Evolutionary conservation across 2,329 filamentous ascomycete species (phyloP), one percentile per base, ranked within the genome.

Genomic region (Lasiodiplodia sp.): DNA sequence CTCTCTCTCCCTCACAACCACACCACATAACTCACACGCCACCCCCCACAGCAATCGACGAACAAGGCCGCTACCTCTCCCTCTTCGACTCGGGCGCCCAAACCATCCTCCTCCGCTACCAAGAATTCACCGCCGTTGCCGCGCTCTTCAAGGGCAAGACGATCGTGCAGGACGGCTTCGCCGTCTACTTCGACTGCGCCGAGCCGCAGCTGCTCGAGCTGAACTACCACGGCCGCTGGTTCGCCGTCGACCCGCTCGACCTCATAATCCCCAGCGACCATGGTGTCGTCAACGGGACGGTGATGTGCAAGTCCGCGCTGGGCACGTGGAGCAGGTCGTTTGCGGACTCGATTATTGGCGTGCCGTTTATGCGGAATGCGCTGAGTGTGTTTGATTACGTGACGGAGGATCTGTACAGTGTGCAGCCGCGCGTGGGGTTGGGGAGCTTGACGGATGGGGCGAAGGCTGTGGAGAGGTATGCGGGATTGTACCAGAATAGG

Each of bases 201-300:
- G 23, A 23, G 8, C 58, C 58, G 25, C 58, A 63, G 44, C 58
- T 63, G 18, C 58, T 63, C 8, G 58, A 63, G 25, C 58, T 63
- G 4, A n/a, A 25, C 8, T 63, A 63, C 58, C 58, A 63, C 44
- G 58, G 28, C 44, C 21, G 25, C 8, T 63, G 58, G 58, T 63
- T 63, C 44, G 25, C 58, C 28, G 28, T 63, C 58, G 58, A 63
- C 28, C 58, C 58, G 58, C 58, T 63, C 28, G 58, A 63, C 44
- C 44, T 63, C 5, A 63, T 63, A 18, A 52, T 63, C 44, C 58
- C 58, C 4, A 37, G 58, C 44, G 44, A 51, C 8, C 58, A 63
- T 11, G 28, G 44, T 11, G 28, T 37, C 11, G 58, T 63, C 28
- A 63, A 63, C 7, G 58, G 58, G 12, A 63, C 58, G n/a, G 44